These are phyloP conservation scores for Cicer arietinum DNA, from an alignment of 306 rosid genomes.

Conservation along the genomic window DNA sequence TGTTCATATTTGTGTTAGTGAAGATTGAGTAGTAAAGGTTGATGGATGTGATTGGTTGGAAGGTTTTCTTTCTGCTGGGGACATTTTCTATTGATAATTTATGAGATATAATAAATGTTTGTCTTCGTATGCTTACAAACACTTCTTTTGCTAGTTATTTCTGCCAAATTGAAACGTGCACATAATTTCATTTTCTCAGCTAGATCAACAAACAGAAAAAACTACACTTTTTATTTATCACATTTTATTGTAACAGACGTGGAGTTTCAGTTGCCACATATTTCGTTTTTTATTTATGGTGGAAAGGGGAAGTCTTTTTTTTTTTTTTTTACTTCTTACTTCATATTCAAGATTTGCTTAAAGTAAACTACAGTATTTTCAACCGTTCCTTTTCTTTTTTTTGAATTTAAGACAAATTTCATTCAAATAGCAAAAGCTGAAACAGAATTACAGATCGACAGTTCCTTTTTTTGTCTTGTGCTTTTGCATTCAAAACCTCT, in stretches of 20 bases:
- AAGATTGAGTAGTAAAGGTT: constrained; percentile 39
- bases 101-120: constrained; percentile 40
- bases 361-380: neutral
- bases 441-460: too few relatives aligned
- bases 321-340: neutral
- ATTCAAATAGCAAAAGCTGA: too few relatives aligned
- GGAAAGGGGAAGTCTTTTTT: constrained; percentile 16
- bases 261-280: constrained; percentile 43
- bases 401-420: too few relatives aligned
- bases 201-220: neutral
- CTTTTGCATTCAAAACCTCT: neutral
- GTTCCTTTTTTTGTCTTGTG: neutral
- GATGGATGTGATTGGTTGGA: constrained; percentile 65
- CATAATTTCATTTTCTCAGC: neutral
- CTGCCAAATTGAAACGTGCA: constrained; percentile 29
- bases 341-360: constrained; percentile 3
- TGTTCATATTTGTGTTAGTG: constrained; percentile 10
- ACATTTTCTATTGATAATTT: constrained; percentile 36
- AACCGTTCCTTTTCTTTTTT: neutral
- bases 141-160: neutral
- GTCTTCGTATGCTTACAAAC: constrained; percentile 1
- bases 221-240: neutral
- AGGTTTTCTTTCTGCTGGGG: constrained; percentile 43
- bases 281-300: constrained; percentile 26
- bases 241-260: constrained; percentile 36